Evolutionary conservation across 305 asterid species (phyloP), one percentile per base, ranked within the genome.

Genomic region (Fraxinus xanthoxyloides): DNA sequence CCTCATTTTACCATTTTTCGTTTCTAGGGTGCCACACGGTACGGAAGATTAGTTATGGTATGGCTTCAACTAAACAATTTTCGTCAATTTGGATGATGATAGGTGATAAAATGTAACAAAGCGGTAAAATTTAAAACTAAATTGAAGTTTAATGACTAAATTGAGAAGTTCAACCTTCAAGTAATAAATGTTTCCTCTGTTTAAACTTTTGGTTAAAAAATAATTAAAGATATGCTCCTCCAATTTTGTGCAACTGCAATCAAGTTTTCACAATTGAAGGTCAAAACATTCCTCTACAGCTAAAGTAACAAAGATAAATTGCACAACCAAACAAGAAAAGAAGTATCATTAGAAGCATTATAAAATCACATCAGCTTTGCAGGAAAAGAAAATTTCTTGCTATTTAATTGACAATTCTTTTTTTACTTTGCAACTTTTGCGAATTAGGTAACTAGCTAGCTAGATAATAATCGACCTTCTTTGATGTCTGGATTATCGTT

Each of bases 401-500:
- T 65, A 54, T 69, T 69, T n/a, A 30, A 28, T 69, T 24, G 32
- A 69, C 36, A 69, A 30, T 69, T 30, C 38, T 28, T 69, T 26
- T 67, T 30, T 30, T 51, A 30, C 21, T 5, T 4, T 13, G 38
- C 30, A 5, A 17, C 21, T 13, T 69, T 30, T 2, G 4, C 3
- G 73, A 65, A 69, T 28, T 30, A 8, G 38, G 19, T 28, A 69
- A 69, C 75, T 69, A 69, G 32, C 32, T 28, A 63, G 17, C 35
- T 65, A 65, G n/a, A 21, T 21, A 21, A 63, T 63, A 63, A 65
- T 65, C 72, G 34, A 26, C 72, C 73, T 82, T 75, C 77, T 81
- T 65, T 28, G 21, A 32, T 12, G n/a, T 23, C 19, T 54, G 5
- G 80, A 26, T 84, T 74, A 83, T 82, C 87, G 78, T 59, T 83